Base-by-base conservation (phyloP, 2,329 filamentous ascomycete genomes). In the Pseudopyrenochaeta lycopersici region DNA sequence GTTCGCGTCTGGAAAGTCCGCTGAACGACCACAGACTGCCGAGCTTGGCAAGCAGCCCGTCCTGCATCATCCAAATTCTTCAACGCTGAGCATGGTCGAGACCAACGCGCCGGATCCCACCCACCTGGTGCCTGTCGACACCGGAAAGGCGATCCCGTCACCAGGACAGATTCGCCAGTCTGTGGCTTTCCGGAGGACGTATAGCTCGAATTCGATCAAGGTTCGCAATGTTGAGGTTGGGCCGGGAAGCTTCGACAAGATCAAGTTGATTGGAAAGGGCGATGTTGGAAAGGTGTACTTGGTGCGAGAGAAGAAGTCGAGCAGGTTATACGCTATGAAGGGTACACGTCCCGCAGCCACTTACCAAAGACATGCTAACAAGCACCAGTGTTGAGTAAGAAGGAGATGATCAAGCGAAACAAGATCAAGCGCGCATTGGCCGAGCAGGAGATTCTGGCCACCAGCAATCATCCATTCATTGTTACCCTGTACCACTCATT, bases 371-470 rank as follows among this genome's bases (percentile, higher is more conserved):
- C 39, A 20, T 50, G 35, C 73, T 78, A 60, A 78, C 62, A 44
- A 29, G 46, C 47, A 41, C 14, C 72, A 98, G 95, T 99, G 5
- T 76, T 99, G 77, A 98, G 93, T 84, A 99, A 99, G 80, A 97
- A 98, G 82, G 95, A 99, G 78, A 99, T 99, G 95, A 99, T 99
- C 78, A 99, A 99, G 82, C 90, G 95, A 53, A 99, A 99, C 83
- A 99, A 99, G 85, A 99, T 99, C 81, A 99, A 99, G 85, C 88
- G 95, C 73, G 95, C 95, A 12, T 83, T 99, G 65, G 95, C 95
- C 32, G 95, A 99, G 79, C 95, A 98, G 75, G 95, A 99, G 77
- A 99, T 99, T 62, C 82, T 99, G 48, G 95, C 95, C 7, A 99
- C 95, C 36, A 98, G 94, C 82, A 99, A 99, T 68, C 95, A 99